Conservation (phyloP, 208 protist genomes). For the Leishmania tarentolae region DNA sequence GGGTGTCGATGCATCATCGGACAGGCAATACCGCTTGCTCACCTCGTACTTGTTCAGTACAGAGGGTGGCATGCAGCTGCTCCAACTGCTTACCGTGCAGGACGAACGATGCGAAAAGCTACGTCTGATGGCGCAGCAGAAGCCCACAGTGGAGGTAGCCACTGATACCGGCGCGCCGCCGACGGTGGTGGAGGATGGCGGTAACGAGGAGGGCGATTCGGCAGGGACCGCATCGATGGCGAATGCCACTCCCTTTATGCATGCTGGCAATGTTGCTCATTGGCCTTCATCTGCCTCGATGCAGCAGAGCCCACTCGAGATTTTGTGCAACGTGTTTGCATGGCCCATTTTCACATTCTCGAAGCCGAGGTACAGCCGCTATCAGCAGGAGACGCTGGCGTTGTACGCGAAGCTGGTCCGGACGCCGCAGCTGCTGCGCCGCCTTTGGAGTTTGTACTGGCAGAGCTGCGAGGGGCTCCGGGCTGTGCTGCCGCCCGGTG, state of each 20-base stretch:
- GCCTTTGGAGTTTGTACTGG: constrained; percentile 74
- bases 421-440: constrained; percentile 52
- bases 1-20: not conserved
- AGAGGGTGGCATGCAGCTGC: constrained; percentile 60
- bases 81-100: constrained; percentile 39
- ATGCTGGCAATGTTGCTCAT: constrained; percentile 3
- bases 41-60: constrained; percentile 70
- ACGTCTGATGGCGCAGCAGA: constrained; percentile 21
- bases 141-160: constrained; percentile 23
- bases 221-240: not conserved
- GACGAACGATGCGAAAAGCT: constrained; percentile 25
- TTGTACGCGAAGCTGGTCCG: constrained; percentile 68
- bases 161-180: not conserved
- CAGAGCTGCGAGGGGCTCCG: constrained; percentile 41
- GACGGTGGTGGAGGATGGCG: not conserved
- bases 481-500: constrained; percentile 27
- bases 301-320: constrained; percentile 51
- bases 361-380: constrained; percentile 20
- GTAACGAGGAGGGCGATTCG: not conserved
- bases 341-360: constrained; percentile 81
- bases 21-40: constrained; percentile 34
- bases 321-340: constrained; percentile 70
- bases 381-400: constrained; percentile 57
- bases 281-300: constrained; percentile 22
- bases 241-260: not conserved